Evolutionary conservation across 129 eudicot species (phyloP).

Genomic region (Lactuca sativa): DNA sequence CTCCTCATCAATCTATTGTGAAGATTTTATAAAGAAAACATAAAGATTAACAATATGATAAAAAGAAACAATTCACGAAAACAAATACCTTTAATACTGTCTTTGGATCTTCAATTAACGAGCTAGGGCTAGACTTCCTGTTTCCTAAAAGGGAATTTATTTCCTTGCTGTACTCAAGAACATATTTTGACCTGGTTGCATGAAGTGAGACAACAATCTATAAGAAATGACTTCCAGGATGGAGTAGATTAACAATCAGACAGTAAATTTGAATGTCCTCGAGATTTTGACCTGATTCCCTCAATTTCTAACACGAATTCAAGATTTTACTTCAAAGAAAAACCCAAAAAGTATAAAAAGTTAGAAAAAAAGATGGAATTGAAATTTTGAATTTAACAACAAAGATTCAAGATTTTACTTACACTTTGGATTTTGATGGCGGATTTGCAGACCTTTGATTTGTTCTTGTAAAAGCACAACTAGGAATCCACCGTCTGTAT

Average conservation of each 20-base stretch:
- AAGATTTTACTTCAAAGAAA: too few species aligned
- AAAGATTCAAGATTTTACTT: too few species aligned
- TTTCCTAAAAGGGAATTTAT: slow-evolving; percentile 73
- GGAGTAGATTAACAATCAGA: not conserved
- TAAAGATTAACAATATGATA: not conserved
- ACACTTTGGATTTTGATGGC: too few species aligned
- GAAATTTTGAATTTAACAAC: too few species aligned
- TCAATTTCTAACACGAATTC: too few species aligned
- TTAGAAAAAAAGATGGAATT: too few species aligned
- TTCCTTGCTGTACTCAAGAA: slow-evolving; percentile 78
- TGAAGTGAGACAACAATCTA: not conserved
- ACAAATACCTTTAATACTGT: slow-evolving; percentile 55
- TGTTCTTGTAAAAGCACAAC: too few species aligned
- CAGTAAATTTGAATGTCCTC: not conserved
- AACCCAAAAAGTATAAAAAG: too few species aligned
- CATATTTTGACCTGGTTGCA: slow-evolving; percentile 61
- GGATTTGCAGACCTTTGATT: too few species aligned
- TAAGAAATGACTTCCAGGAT: slow-evolving; percentile 21
- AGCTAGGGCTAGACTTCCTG: slow-evolving; percentile 37
- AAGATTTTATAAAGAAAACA: slow-evolving; percentile 14
- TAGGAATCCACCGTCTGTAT: too few species aligned
- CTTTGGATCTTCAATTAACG: slow-evolving; percentile 71
- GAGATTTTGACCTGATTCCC: not conserved
- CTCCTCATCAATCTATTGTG: slow-evolving; percentile 57
- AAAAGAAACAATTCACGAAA: not conserved